Evolutionary conservation across 768 basidiomycete genomes (phyloP), one percentile per base, ranked within the genome.

Genomic region (Tulasnella sp.): DNA sequence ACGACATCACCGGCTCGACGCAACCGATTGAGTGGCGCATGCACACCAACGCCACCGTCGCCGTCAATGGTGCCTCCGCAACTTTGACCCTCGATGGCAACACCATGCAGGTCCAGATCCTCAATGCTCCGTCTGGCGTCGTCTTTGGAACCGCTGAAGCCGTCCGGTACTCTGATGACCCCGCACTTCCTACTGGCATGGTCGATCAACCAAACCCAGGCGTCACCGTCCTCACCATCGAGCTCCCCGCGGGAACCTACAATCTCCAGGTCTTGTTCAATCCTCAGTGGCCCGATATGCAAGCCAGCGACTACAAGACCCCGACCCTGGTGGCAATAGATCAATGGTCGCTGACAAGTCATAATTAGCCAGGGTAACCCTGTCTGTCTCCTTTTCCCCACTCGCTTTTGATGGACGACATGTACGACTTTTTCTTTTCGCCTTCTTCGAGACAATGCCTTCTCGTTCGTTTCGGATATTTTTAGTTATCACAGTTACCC

Each of bases 11-110:
- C 22, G 84, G 90, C 2, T 83, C 86, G 40, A 85, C 82, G 7
- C 80, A 78, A 17, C 79, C 85, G 29, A 82, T 97, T 67, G 88
- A 91, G 85, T 97, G 97, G 97, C 90, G 94, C 68, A 93, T 93
- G 87, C 96, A 99, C 83, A 98, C 97, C 76, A 99, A 99, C 83
- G 96, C 97, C 14, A 94, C 94, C 3, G 80, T 87, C 78, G 75
- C 82, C 19, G 82, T 94, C 45, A 83, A 82, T 73, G 90, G 91
- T 39, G 88, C 87, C 4, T 88, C 90, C 0, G 97, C 95, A 0
- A 93, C 91, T 3, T 85, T 99, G 78, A 84, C 83, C 8, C 88
- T 96, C 71, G 92, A 87, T 64, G 90, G 88, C 38, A 84, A 93
- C 82, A 91, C 87, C 54, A 83, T 94, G 84, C 81, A 84, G 73